Evolutionary conservation across 2,329 filamentous ascomycete genomes (phyloP).

Genomic region (Clonostachys byssicola): DNA sequence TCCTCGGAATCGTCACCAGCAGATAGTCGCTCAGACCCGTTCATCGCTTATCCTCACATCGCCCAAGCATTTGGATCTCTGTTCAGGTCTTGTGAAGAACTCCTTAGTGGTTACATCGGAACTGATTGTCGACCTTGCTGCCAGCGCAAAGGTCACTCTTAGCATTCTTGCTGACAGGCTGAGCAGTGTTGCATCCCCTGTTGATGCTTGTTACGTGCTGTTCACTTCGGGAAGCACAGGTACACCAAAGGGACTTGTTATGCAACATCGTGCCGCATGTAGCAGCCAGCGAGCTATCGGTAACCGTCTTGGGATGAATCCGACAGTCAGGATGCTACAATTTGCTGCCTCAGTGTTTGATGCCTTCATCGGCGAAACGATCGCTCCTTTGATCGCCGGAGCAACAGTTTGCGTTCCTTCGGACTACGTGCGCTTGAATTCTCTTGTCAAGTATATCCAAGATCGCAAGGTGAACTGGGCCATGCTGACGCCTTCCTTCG

Average conservation of each 20-base stretch:
- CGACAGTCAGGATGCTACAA: constrained; percentile 13
- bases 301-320: constrained; percentile 9
- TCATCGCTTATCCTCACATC: background rate
- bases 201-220: constrained; percentile 8
- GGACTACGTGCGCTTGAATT: constrained; percentile 38
- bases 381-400: constrained; percentile 27
- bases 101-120: background rate
- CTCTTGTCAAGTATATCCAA: constrained; percentile 2
- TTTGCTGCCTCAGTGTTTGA: constrained; percentile 28
- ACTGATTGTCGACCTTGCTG: background rate
- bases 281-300: constrained; percentile 10
- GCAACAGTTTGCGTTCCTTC: constrained; percentile 35
- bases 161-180: background rate
- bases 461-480: constrained; percentile 10
- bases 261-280: constrained; percentile 9
- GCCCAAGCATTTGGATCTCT: background rate
- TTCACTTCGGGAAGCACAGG: constrained; percentile 17
- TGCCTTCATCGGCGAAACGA: constrained; percentile 27
- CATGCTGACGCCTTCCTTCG: constrained; percentile 5
- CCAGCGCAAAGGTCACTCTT: background rate
- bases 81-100: background rate
- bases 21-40: constrained; percentile 1
- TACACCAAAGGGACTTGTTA: constrained; percentile 12
- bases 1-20: constrained; percentile 2
- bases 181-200: too few relatives aligned